Conservation (phyloP, 1,284 basidiomycete species). For the Trichosporon coremiiforme region DNA sequence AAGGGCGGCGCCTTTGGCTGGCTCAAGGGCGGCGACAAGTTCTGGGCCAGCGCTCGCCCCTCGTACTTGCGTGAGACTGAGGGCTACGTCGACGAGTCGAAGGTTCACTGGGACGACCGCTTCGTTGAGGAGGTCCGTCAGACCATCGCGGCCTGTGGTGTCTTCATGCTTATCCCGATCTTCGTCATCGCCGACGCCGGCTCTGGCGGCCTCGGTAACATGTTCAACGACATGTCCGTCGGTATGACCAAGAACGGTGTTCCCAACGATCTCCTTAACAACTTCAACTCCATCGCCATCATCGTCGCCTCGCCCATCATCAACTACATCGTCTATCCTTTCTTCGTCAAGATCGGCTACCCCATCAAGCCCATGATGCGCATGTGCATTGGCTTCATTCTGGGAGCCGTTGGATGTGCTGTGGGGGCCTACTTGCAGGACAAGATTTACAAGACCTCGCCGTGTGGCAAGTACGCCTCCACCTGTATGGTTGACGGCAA, state of each 20-base stretch:
- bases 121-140: conserved; percentile 59
- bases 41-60: conserved; percentile 59
- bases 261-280: conserved; percentile 59
- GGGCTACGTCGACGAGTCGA: conserved; percentile 44
- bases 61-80: conserved; percentile 44
- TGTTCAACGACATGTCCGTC: conserved; percentile 55
- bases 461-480: conserved; percentile 57
- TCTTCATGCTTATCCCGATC: conserved; percentile 59
- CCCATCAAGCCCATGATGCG: conserved; percentile 46
- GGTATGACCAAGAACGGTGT: conserved; percentile 57
- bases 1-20: conserved; percentile 42
- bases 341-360: conserved; percentile 52
- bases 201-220: conserved; percentile 34
- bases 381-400: conserved; percentile 47
- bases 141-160: conserved; percentile 57
- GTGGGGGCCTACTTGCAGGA: conserved; percentile 56
- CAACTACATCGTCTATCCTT: conserved; percentile 58
- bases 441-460: conserved; percentile 58
- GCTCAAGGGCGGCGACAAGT: conserved; percentile 47
- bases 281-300: conserved; percentile 59
- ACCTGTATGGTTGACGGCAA: conserved; percentile 36
- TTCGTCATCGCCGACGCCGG: conserved; percentile 56
- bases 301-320: conserved; percentile 58
- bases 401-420: conserved; percentile 34
- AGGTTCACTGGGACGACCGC: conserved; percentile 58